Evolutionary conservation across 139 green algal genomes (phyloP).

Genomic region (Volvox africanus): DNA sequence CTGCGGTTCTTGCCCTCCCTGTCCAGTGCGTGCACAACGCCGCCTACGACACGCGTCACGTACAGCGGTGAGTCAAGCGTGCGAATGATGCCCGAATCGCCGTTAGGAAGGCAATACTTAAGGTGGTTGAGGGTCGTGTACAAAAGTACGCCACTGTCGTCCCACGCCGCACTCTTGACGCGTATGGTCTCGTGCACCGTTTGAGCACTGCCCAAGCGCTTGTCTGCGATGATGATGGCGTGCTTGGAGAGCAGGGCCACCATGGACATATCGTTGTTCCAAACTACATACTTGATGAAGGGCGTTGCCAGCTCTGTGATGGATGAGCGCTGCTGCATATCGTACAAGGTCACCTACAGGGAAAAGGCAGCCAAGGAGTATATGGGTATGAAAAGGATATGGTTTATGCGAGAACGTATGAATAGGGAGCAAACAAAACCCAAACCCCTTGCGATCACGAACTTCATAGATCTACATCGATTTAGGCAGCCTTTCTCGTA

Average conservation of each 20-base stretch:
- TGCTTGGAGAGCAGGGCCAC: constrained; percentile 98
- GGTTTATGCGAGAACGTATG: too few species aligned
- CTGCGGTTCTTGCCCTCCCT: constrained; percentile 93
- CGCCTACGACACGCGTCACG: constrained; percentile 83
- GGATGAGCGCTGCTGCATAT: constrained; percentile 95
- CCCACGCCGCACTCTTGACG: constrained; percentile 92
- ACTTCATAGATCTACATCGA: too few species aligned
- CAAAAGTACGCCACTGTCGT: constrained; percentile 95
- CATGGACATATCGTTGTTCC: constrained; percentile 92
- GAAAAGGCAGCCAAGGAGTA: neutral
- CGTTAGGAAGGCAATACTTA: constrained; percentile 99
- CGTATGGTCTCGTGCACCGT: constrained; percentile 99
- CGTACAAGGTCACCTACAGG: constrained; percentile 92
- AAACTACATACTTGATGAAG: constrained; percentile 98
- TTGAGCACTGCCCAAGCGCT: constrained; percentile 87
- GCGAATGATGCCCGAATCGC: constrained; percentile 97
- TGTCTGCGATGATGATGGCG: constrained; percentile 96
- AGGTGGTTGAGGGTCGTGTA: constrained; percentile 99
- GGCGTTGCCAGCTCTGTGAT: constrained; percentile 92
- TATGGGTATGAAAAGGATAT: too few species aligned
- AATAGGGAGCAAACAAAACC: too few species aligned
- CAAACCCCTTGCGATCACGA: too few species aligned
- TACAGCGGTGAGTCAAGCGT: constrained; percentile 98
- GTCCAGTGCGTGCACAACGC: constrained; percentile 93
- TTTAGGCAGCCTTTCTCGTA: constrained; percentile 54